Evolutionary conservation across 257 asterid genomes (phyloP), one percentile per base, ranked within the genome.

Genomic region (Sherardia arvensis): DNA sequence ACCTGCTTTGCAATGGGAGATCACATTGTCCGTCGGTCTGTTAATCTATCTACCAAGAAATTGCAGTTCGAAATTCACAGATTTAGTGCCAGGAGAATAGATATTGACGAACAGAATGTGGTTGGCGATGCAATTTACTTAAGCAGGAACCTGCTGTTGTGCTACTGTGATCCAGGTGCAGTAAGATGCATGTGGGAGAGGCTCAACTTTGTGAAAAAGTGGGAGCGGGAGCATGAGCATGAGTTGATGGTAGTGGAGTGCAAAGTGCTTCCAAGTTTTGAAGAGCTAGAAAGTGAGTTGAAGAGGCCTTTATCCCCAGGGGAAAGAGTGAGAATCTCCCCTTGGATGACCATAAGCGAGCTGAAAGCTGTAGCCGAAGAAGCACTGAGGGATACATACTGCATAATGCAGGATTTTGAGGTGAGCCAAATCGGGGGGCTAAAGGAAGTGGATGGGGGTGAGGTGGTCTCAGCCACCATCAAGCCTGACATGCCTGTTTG

Each of bases 371-470:
- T 66, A 59, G 86, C 76, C 0, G 94, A 91, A 76, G 20, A 64
- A 59, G 97, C 96, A 8, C 33, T 91, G 70, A 85, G 91, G 78
- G 87, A 84, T 14, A 86, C 87, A 18, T 85, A 87, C 18, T 84
- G 82, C 55, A 72, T 91, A 1, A 85, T 84, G 95, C 80, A 85
- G 60, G 77, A 71, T 48, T 83, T 91, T 68, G 83, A 67, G 70
- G 96, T 80, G 27, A 77, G 30, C 15, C 89, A 85, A 70, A 74
- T 91, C 54, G 96, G 95, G 34, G 96, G 89, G 63, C 54, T 87
- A 77, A 81, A 64, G 76, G 80, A 72, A 64, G 71, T 84, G 7
- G 87, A 85, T 20, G 86, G 80, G 26, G 80, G 77, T 11, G 69
- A 64, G 79, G 74, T 79, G 48, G 36, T 87, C 38, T 55, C 72